Evolutionary conservation across 2,329 filamentous ascomycete species (phyloP).

Genomic region (Aaosphaeria pasadenensis): DNA sequence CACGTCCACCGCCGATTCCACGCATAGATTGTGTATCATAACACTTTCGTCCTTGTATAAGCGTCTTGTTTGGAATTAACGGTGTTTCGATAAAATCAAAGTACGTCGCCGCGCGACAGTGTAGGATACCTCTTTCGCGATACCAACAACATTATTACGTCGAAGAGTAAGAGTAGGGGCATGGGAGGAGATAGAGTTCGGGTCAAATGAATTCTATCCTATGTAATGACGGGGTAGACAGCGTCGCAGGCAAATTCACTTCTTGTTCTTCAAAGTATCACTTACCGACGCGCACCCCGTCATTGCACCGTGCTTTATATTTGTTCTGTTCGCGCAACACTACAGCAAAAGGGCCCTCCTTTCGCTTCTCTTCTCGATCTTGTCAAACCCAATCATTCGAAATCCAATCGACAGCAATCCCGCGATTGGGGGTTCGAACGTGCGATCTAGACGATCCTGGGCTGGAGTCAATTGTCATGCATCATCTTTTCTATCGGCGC

Average conservation of each 20-base stretch:
- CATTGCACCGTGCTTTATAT: slow-evolving; percentile 9
- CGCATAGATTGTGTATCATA: slow-evolving; percentile 20
- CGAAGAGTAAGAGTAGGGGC: slow-evolving; percentile 12
- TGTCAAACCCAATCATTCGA: background rate
- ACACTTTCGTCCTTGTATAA: slow-evolving; percentile 9
- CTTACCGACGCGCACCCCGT: slow-evolving; percentile 22
- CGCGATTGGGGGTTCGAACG: too few species aligned
- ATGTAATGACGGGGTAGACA: slow-evolving; percentile 36
- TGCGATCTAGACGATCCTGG: too few species aligned
- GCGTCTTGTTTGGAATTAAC: slow-evolving; percentile 15
- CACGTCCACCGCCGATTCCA: slow-evolving; percentile 33
- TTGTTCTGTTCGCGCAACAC: too few species aligned
- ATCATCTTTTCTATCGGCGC: too few species aligned
- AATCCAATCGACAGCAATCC: too few species aligned
- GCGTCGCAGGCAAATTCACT: slow-evolving; percentile 38
- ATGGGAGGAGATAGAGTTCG: slow-evolving; percentile 14
- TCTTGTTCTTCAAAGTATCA: slow-evolving; percentile 10
- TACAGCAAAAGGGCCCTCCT: too few species aligned
- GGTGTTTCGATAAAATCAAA: slow-evolving; percentile 16
- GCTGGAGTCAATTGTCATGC: too few species aligned
- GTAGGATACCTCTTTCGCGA: slow-evolving; percentile 28
- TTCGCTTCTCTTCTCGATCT: slow-evolving; percentile 1
- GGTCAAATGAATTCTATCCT: background rate
- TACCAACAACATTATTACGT: slow-evolving; percentile 10
- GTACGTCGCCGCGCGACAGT: slow-evolving; percentile 12